Evolutionary conservation across 202 grass and related monocot species (phyloP).

Genomic region (Panicum hallii): DNA sequence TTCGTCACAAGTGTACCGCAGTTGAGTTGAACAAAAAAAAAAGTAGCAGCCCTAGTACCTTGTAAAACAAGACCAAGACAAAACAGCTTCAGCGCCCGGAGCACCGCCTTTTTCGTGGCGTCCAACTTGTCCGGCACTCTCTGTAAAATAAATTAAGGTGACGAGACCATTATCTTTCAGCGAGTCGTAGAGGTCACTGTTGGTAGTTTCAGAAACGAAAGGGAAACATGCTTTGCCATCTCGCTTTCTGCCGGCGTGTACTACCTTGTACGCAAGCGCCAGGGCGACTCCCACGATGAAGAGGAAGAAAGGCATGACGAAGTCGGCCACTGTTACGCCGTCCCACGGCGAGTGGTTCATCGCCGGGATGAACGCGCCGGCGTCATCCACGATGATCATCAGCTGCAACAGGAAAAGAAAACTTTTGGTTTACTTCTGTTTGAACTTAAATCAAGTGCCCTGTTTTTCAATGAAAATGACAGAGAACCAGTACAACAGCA

Average conservation of each 20-base stretch:
- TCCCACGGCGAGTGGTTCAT: constrained; percentile 95
- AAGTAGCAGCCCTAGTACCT: constrained; percentile 55
- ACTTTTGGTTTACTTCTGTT: neutral
- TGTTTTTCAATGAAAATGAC: constrained; percentile 28
- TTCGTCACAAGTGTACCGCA: neutral
- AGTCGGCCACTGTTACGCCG: constrained; percentile 83
- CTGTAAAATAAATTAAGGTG: constrained; percentile 47
- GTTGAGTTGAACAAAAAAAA: neutral
- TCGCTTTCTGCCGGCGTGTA: constrained; percentile 37
- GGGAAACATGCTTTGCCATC: neutral
- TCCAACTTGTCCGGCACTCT: constrained; percentile 69
- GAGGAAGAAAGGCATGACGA: constrained; percentile 98
- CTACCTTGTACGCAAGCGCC: constrained; percentile 97
- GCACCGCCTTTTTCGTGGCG: constrained; percentile 79
- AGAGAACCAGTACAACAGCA: neutral
- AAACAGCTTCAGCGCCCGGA: constrained; percentile 86
- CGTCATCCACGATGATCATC: constrained; percentile 96
- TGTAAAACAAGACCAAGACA: constrained; percentile 92
- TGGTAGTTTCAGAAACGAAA: constrained; percentile 22
- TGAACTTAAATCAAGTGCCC: neutral
- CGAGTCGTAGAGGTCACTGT: neutral
- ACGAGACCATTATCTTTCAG: constrained; percentile 26
- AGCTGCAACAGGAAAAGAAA: constrained; percentile 63
- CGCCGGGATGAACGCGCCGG: constrained; percentile 71
- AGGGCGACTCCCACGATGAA: constrained; percentile 96